Evolutionary conservation across 495 filamentous ascomycete species (phyloP).

Genomic region (Penicillium herquei): DNA sequence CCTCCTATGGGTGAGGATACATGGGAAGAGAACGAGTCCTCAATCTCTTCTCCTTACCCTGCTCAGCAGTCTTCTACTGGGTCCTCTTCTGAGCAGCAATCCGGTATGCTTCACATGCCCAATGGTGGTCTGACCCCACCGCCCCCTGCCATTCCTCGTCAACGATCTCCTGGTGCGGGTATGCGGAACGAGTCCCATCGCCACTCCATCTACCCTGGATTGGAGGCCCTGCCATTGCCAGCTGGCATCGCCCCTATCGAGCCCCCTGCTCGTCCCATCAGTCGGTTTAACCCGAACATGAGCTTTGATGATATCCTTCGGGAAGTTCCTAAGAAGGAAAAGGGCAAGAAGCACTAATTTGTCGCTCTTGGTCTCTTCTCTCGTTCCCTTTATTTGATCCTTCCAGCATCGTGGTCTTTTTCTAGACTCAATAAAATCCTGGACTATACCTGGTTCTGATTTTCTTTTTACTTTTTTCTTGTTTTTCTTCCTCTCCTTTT

Average conservation of each 20-base stretch:
- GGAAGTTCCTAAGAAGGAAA: conserved; percentile 42
- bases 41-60: conserved; percentile 44
- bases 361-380: background rate
- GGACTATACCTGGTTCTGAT: background rate
- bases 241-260: conserved; percentile 49
- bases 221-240: conserved; percentile 53
- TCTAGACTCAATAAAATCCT: background rate
- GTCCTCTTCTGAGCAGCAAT: conserved; percentile 32
- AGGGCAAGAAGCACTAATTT: conserved; percentile 38
- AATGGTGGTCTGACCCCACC: conserved; percentile 32
- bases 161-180: conserved; percentile 37
- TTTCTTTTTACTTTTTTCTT: conserved; percentile 11
- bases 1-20: conserved; percentile 41
- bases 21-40: conserved; percentile 43
- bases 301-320: conserved; percentile 54
- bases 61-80: conserved; percentile 44
- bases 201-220: conserved; percentile 44
- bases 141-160: conserved; percentile 43
- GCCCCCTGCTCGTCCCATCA: conserved; percentile 37
- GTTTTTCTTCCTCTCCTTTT: conserved; percentile 8
- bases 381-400: conserved; percentile 8
- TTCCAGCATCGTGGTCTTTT: background rate
- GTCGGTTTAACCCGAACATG: conserved; percentile 49
- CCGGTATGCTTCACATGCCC: conserved; percentile 27
- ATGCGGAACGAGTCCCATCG: conserved; percentile 34